phyloP scores from a whole-genome alignment of 345 rosid species.

The Punica granatum region DNA sequence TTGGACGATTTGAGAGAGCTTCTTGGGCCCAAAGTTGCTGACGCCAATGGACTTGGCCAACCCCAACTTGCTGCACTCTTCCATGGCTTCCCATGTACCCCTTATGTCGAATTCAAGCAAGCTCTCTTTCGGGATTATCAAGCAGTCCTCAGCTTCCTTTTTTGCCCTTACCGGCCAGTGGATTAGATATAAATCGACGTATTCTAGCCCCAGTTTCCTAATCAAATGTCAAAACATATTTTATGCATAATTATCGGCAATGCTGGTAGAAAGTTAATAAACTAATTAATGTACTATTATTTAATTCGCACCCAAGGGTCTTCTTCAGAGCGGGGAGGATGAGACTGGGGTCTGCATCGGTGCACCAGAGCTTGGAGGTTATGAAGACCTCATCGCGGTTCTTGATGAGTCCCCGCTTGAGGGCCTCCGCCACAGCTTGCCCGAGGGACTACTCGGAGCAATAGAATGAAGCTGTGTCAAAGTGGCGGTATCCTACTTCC shows the following conservation, averaged over 20 bases:
- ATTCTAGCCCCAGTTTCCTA: conserved; percentile 26
- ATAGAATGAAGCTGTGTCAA: neutral
- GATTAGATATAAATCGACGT: conserved; percentile 26
- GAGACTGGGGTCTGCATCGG: neutral
- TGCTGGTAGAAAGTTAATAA: no score
- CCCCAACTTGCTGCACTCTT: conserved; percentile 28
- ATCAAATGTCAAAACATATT: no score
- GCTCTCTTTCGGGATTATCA: conserved; percentile 2
- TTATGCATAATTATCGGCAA: no score
- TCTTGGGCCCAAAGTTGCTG: conserved; percentile 20
- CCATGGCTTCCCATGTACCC: conserved; percentile 37
- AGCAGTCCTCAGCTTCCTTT: neutral
- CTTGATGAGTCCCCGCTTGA: neutral
- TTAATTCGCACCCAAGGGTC: neutral
- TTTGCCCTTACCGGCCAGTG: conserved; percentile 21
- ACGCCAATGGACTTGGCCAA: conserved; percentile 33
- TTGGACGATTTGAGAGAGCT: conserved; percentile 24
- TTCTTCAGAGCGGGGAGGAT: neutral
- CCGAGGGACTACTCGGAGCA: neutral
- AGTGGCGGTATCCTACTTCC: conserved; percentile 2
- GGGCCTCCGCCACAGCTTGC: neutral
- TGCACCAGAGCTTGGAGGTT: no score
- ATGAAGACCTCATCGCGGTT: neutral
- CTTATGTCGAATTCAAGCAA: conserved; percentile 14
- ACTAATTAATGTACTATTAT: no score